Percentiles rank a stretch among this genome's conserved stretches.
Conservation (phyloP, 208 protist genomes). For the Trypanosomatidae sp. region DNA sequence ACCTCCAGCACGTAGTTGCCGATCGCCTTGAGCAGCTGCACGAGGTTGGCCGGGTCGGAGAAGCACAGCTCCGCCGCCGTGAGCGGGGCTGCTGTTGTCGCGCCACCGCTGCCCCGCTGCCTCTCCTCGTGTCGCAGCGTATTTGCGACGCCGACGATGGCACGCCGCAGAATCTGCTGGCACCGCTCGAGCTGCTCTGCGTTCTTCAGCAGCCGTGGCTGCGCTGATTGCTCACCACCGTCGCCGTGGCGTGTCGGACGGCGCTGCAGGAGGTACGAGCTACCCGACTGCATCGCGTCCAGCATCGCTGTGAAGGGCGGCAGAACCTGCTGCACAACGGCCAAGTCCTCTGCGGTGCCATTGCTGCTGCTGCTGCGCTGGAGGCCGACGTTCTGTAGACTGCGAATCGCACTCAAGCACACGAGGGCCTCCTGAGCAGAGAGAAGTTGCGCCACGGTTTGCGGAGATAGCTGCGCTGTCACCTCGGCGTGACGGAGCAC, state of each 20-base stretch:
- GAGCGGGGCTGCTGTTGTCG: no score
- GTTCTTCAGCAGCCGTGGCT: slow-evolving; percentile 15
- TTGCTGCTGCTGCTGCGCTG: slow-evolving; percentile 2
- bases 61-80: slow-evolving; percentile 75
- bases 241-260: slow-evolving; percentile 10
- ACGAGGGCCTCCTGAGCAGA: slow-evolving; percentile 72
- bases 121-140: slow-evolving; percentile 26
- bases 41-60: slow-evolving; percentile 38
- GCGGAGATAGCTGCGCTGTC: slow-evolving; percentile 25
- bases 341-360: background rate
- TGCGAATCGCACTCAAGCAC: slow-evolving; percentile 53
- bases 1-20: slow-evolving; percentile 34
- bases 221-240: background rate
- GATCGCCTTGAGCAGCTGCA: slow-evolving; percentile 40
- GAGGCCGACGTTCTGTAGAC: slow-evolving; percentile 76
- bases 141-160: slow-evolving; percentile 54
- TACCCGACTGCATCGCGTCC: background rate
- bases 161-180: slow-evolving; percentile 58
- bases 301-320: slow-evolving; percentile 21
- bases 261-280: slow-evolving; percentile 11
- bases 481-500: slow-evolving; percentile 51
- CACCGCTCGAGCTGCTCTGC: slow-evolving; percentile 51
- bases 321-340: slow-evolving; percentile 3
- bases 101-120: background rate
- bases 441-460: slow-evolving; percentile 61